Evolutionary conservation across 805 yeast species (phyloP), one percentile per base, ranked within the genome.

Genomic region (Lachancea dasiensis): DNA sequence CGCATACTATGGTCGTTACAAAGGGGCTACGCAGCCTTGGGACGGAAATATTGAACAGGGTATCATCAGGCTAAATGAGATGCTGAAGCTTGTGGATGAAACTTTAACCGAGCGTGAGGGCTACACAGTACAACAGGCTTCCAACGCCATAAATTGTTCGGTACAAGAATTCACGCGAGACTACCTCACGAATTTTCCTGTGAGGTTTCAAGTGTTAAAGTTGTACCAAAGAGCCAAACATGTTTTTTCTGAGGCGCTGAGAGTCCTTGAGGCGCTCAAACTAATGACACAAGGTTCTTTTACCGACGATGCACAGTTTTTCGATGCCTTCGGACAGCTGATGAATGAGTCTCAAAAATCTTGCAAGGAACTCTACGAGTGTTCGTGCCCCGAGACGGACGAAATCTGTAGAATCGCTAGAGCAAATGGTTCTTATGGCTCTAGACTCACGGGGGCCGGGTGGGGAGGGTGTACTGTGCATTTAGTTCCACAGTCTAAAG

Each of bases 361-460:
- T 6, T 70, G 77, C 37, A 61, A 67, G 23, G 45, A 60, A 20
- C 56, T 66, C 24, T 74, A 68, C 58, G 68, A 76, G 39, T 75
- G 81, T 38, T 76, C 84, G 3, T 72, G 73, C 45, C 67, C 66
- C 1, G 79, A 72, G 43, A 68, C 78, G 39, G 74, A 79, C 39
- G 56, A 60, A 9, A 55, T 81, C 27, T 75, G 81, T 50, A 38
- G 51, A 6, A 69, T 81, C 36, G 86, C 84, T 3, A 53, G 63
- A 27, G 52, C 46, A 2, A 67, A 71, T 43, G 87, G 86, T 3
- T 65, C 84, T 1, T 66, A 59, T 41, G 87, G 87, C 13, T 75
- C 84, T 1, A 67, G 89, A 38, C 69, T 78, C n/a, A 80, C 87
- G 7, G 89, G 87, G 19, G 87, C 89, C 14, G 89, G 89, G 3